Evolutionary conservation across 23 red algal species (phyloP).

Genomic region (Gracilariopsis chorda): DNA sequence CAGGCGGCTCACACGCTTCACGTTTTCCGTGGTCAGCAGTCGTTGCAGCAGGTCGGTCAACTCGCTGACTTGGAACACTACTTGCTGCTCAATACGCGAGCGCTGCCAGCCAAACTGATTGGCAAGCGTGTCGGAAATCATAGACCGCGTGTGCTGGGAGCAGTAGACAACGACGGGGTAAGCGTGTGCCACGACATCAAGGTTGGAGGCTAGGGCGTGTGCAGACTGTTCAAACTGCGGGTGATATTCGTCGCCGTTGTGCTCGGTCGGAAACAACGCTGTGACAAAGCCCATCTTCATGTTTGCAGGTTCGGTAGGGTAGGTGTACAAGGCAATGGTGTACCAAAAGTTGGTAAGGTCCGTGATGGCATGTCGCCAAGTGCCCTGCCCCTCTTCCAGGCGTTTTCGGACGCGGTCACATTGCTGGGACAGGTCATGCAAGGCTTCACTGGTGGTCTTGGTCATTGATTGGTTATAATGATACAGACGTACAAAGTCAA

Average conservation of each 20-base stretch:
- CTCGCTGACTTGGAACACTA: not conserved
- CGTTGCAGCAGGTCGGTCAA: not conserved
- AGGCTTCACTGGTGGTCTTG: not conserved
- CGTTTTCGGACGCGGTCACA: not conserved
- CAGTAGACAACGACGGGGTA: slow-evolving; percentile 17
- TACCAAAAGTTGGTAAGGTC: slow-evolving; percentile 51
- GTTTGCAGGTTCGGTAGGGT: slow-evolving; percentile 15
- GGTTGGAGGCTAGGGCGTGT: not conserved
- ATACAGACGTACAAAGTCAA: slow-evolving; percentile 48
- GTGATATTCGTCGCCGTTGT: not conserved
- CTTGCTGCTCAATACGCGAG: not conserved
- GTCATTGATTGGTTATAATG: slow-evolving; percentile 28
- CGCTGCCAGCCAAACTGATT: not conserved
- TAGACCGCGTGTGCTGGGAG: not conserved
- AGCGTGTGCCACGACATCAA: not conserved
- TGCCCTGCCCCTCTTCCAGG: slow-evolving; percentile 15
- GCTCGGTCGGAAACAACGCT: slow-evolving; percentile 1
- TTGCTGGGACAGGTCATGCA: not conserved
- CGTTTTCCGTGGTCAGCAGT: not conserved
- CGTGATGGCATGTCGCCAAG: slow-evolving; percentile 22
- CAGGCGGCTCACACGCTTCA: not conserved
- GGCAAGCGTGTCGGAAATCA: not conserved
- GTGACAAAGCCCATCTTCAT: slow-evolving; percentile 29
- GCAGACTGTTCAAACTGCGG: not conserved
- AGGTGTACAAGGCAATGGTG: not conserved